Evolutionary conservation across 225 moss, liverwort and hornwort genomes (phyloP), one percentile per base, ranked within the genome.

Genomic region (Climacium dendroides): DNA sequence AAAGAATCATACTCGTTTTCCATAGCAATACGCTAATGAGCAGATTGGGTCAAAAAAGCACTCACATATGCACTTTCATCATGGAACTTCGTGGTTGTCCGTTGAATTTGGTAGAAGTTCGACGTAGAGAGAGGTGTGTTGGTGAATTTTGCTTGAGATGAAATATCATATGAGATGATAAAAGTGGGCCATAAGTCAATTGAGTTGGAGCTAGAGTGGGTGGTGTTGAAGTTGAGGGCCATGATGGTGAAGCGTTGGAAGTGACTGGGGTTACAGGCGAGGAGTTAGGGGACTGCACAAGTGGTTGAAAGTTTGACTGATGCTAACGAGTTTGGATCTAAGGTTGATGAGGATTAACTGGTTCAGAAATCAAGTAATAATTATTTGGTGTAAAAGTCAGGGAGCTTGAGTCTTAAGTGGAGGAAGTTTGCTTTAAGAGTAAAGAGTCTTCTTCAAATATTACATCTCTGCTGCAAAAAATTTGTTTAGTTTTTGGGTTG

Each of bases 221-320:
- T 37, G 64, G 4, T 5, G 22, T 3, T 37, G 22, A n/a, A 37
- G 19, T 8, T 3, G 2, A 69, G 13, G 69, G 12, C 7, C 7
- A 1, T 6, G 0, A 37, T 37, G 22, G 12, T 0, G 22, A 67
- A 67, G 3, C 5, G 0, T 1, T 12, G 0, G 37, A 12, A 22
- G 67, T 67, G 22, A 6, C 6, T 13, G 69, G 39, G 7, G 6
- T 39, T 39, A 24, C 4, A 39, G 1, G 24, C 39, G 7, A 24
- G 0, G 24, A 39, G 13, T 24, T 4, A 35, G 1, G n/a, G 19
- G 19, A n/a, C 19, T 0, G 4, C 9, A 19, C 5, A 19, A 0
- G 67, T 22, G 23, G 12, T 39, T 39, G 39, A 11, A 69, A 69
- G 13, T 69, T 69, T 3, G 39, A 7, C 1, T 24, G 24, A 69